These are phyloP conservation scores for Perkinsus marinus DNA, from an alignment of 169 alveolate genomes.

Conservation along the genomic window DNA sequence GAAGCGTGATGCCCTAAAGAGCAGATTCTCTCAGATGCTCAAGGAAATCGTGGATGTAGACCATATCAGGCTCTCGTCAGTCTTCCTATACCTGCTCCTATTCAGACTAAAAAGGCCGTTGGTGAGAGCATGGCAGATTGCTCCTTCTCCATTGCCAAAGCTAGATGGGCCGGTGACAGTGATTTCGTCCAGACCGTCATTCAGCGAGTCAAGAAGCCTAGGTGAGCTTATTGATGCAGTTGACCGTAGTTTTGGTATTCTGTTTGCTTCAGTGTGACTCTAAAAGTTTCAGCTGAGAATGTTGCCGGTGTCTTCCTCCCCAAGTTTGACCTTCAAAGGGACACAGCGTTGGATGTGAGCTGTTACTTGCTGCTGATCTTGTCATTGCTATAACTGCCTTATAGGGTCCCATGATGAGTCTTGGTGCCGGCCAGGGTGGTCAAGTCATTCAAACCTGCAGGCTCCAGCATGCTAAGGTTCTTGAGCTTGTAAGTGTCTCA, in stretches of 20 bases:
- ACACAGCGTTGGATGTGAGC: conserved; percentile 21
- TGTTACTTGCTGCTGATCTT: not conserved
- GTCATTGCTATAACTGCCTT: not conserved
- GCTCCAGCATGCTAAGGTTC: conserved; percentile 16
- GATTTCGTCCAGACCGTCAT: conserved; percentile 39
- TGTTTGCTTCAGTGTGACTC: conserved; percentile 20
- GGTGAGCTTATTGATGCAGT: not conserved
- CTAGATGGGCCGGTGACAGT: conserved; percentile 60
- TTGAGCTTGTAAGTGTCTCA: conserved; percentile 5
- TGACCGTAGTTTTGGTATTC: not conserved
- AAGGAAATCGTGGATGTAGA: conserved; percentile 39
- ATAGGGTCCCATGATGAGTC: conserved; percentile 1
- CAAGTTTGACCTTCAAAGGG: conserved; percentile 46
- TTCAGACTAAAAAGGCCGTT: conserved; percentile 45
- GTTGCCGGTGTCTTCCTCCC: conserved; percentile 76
- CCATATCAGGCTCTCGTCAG: not conserved
- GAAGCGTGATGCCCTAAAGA: conserved; percentile 68
- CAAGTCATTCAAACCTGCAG: conserved; percentile 31
- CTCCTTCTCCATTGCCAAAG: conserved; percentile 56
- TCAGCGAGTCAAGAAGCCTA: conserved; percentile 61
- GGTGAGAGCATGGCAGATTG: conserved; percentile 58
- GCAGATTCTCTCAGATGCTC: conserved; percentile 53
- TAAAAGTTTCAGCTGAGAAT: conserved; percentile 54
- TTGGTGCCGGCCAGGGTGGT: conserved; percentile 32
- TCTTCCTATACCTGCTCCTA: not conserved